A percentile compares a stretch with the other conserved stretches of the same genome.
These are phyloP conservation scores for Magnaporthiopsis rhizophila DNA, from an alignment of 2,329 filamentous ascomycete species.

Conservation along the genomic window DNA sequence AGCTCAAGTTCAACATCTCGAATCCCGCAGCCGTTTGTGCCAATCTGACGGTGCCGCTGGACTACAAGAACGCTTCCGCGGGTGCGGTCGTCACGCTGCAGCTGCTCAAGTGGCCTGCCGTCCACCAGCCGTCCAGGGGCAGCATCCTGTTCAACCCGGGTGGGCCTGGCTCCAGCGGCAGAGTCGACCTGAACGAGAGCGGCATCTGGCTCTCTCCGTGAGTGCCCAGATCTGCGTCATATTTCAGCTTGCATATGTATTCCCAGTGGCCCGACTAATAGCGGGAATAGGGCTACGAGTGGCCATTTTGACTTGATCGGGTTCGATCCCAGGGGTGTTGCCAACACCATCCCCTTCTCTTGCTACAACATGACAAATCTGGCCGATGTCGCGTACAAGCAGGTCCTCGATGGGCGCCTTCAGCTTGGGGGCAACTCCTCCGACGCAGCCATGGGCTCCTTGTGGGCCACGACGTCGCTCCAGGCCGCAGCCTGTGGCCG, in stretches of 20 bases:
- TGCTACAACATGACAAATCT: background rate
- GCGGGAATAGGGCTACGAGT: background rate
- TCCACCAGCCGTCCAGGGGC: conserved; percentile 17
- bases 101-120: conserved; percentile 7
- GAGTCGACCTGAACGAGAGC: background rate
- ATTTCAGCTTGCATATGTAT: background rate
- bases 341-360: background rate
- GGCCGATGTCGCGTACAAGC: background rate
- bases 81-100: conserved; percentile 3
- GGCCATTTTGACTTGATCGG: conserved; percentile 2
- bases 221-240: background rate
- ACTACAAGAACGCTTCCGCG: background rate
- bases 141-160: conserved; percentile 24
- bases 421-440: conserved; percentile 11
- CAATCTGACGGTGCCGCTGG: conserved; percentile 7
- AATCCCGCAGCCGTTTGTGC: background rate
- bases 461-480: conserved; percentile 17
- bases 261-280: background rate
- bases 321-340: conserved; percentile 2
- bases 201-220: background rate
- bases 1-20: background rate
- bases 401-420: background rate
- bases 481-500: conserved; percentile 16
- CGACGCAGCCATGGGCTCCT: conserved; percentile 13
- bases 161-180: conserved; percentile 15